These are phyloP conservation scores for Trichomonascaceae sp. DNA, from an alignment of 1,139 yeast species.

Conservation along the genomic window DNA sequence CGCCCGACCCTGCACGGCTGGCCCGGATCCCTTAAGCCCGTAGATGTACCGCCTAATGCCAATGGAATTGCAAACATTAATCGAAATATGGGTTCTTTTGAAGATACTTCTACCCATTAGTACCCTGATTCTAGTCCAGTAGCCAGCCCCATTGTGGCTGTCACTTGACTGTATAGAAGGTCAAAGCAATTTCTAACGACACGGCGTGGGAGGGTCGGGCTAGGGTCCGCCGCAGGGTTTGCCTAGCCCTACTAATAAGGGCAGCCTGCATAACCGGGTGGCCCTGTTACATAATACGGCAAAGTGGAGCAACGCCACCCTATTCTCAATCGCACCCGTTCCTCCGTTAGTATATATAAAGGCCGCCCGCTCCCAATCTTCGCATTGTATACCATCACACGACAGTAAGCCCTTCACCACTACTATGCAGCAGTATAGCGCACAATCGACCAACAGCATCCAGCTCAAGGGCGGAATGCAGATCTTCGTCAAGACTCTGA, in stretches of 20 bases:
- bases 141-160: too few species aligned
- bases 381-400: not conserved
- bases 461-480: constrained; percentile 56
- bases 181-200: too few species aligned
- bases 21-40: too few species aligned
- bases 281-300: not conserved
- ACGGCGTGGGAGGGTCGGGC: not conserved
- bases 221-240: not conserved
- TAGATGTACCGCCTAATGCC: too few species aligned
- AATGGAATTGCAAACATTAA: too few species aligned
- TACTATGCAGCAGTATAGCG: not conserved
- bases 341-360: not conserved
- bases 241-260: too few species aligned
- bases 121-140: too few species aligned
- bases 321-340: not conserved
- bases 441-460: not conserved
- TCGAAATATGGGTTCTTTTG: too few species aligned
- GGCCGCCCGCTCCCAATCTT: not conserved
- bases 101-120: too few species aligned
- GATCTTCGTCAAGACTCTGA: constrained; percentile 61
- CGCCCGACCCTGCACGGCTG: too few species aligned
- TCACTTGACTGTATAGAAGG: too few species aligned
- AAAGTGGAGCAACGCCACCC: not conserved
- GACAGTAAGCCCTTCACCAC: too few species aligned
- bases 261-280: not conserved